These are phyloP conservation scores for Coemansia sp. DNA, from an alignment of 192 early-diverging fungal genomes.

Conservation along the genomic window DNA sequence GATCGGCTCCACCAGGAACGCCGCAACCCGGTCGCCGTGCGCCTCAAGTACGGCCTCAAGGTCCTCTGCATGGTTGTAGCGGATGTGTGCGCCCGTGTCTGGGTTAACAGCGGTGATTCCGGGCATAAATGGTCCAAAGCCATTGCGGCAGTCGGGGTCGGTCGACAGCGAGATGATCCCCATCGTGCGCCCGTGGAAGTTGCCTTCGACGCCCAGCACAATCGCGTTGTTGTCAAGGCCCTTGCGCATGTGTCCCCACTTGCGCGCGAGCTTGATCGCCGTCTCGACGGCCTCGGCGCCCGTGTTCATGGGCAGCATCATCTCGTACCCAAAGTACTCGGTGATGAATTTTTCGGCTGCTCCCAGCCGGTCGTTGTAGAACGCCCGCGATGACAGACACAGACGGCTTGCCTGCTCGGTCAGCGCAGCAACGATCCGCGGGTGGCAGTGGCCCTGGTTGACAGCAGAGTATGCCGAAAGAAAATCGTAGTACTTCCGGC, in stretches of 20 bases:
- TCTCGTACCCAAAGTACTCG: constrained; percentile 93
- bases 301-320: constrained; percentile 99
- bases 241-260: constrained; percentile 96
- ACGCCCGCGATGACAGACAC: constrained; percentile 89
- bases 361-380: constrained; percentile 95
- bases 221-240: constrained; percentile 76
- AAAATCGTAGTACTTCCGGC: constrained; percentile 75
- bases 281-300: constrained; percentile 99
- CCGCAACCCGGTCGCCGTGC: constrained; percentile 81
- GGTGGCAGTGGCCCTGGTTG: constrained; percentile 94
- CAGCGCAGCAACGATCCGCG: constrained; percentile 89
- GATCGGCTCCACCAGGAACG: constrained; percentile 97
- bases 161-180: constrained; percentile 94
- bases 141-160: constrained; percentile 77
- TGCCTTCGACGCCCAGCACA: constrained; percentile 79
- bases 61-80: constrained; percentile 85
- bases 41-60: constrained; percentile 83
- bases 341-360: constrained; percentile 88
- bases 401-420: constrained; percentile 85
- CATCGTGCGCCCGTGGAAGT: constrained; percentile 97
- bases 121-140: constrained; percentile 95
- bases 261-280: constrained; percentile 94
- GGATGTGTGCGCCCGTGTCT: constrained; percentile 64
- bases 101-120: constrained; percentile 82
- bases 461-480: constrained; percentile 76